Conservation (phyloP, 495 filamentous ascomycete genomes). For the Penicillium diatomitis region DNA sequence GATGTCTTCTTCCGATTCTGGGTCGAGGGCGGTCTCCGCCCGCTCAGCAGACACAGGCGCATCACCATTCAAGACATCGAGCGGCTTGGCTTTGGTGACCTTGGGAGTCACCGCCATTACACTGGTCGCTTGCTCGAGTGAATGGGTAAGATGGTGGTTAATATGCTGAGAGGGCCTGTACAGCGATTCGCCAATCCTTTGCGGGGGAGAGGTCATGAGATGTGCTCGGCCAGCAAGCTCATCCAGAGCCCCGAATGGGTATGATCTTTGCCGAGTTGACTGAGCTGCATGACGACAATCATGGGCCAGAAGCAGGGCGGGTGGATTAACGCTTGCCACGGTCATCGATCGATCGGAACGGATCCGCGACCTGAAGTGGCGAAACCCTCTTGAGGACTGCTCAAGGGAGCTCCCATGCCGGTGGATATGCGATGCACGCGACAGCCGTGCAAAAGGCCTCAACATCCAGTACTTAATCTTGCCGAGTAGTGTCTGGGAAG, state of each 20-base stretch:
- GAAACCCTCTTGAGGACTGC: conserved; percentile 19
- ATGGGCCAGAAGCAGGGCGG: conserved; percentile 6
- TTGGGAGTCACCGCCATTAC: conserved; percentile 2
- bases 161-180: conserved; percentile 3
- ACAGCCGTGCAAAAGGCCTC: conserved; percentile 17
- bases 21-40: conserved; percentile 25
- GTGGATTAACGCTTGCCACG: conserved; percentile 20
- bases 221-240: not conserved
- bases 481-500: not conserved
- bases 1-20: conserved; percentile 41
- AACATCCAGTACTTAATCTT: conserved; percentile 27
- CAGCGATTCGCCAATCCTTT: not conserved
- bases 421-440: conserved; percentile 18
- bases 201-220: not conserved
- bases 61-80: conserved; percentile 15
- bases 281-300: conserved; percentile 10
- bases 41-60: conserved; percentile 4
- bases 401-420: conserved; percentile 24
- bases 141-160: not conserved
- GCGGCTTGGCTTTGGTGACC: conserved; percentile 7
- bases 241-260: not conserved
- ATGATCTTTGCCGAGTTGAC: not conserved
- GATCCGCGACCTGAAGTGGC: conserved; percentile 22
- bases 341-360: conserved; percentile 20
- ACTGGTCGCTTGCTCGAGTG: not conserved